Conservation (phyloP, 305 asterid genomes). For the Lippia alba region DNA sequence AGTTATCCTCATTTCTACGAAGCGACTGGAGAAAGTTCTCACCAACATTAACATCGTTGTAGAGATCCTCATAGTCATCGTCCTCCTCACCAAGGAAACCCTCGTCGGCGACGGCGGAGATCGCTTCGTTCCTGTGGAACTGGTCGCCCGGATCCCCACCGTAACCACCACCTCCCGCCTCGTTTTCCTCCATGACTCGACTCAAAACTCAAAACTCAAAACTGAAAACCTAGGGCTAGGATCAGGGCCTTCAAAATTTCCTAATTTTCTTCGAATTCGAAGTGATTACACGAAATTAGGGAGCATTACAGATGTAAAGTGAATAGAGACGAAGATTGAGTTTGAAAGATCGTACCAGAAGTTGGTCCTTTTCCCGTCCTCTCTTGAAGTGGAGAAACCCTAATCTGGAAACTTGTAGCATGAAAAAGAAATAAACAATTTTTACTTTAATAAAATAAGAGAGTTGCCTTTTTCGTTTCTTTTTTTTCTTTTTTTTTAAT, state of each 20-base stretch:
- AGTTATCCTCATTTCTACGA: conserved; percentile 47
- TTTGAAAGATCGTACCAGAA: conserved; percentile 36
- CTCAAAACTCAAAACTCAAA: conserved; percentile 35
- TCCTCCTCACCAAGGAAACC: conserved; percentile 80
- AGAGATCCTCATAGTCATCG: conserved; percentile 86
- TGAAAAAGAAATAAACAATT: not conserved
- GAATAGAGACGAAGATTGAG: not conserved
- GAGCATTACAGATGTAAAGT: not conserved
- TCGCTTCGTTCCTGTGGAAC: conserved; percentile 72
- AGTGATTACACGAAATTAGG: conserved; percentile 11
- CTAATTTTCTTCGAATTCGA: not conserved
- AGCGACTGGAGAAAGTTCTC: conserved; percentile 72
- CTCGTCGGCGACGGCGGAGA: conserved; percentile 76
- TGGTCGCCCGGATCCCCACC: conserved; percentile 61
- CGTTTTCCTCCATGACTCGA: conserved; percentile 63
- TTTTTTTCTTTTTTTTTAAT: no score
- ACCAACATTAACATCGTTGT: conserved; percentile 85
- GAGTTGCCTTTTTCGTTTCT: no score
- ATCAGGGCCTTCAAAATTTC: conserved; percentile 28
- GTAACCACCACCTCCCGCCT: conserved; percentile 50
- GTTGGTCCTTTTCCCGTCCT: conserved; percentile 9
- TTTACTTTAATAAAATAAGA: no score
- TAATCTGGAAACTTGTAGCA: conserved; percentile 36
- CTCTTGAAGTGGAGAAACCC: conserved; percentile 50
- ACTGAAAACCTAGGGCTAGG: conserved; percentile 44